These are phyloP conservation scores for Irpex sp. DNA, from an alignment of 1,284 basidiomycete species.

Conservation along the genomic window DNA sequence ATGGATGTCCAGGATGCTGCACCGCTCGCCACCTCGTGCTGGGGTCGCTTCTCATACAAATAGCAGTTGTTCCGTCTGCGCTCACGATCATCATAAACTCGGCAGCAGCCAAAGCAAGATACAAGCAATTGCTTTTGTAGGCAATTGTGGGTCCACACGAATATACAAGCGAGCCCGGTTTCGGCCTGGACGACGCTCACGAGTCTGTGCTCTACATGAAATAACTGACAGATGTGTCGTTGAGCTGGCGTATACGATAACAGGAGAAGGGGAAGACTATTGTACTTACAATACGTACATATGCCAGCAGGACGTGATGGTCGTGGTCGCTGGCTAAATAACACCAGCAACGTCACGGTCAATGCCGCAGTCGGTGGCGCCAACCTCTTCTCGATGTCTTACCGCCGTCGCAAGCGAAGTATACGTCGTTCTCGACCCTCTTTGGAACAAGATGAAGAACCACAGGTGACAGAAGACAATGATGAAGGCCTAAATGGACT, in stretches of 20 bases:
- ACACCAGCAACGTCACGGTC: background rate
- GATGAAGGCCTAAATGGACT: background rate
- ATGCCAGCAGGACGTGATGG: background rate
- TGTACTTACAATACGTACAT: background rate
- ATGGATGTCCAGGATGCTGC: background rate
- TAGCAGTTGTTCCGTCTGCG: too few relatives aligned
- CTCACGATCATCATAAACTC: background rate
- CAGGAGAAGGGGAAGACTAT: background rate
- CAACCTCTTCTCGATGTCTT: background rate
- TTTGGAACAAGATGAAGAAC: background rate
- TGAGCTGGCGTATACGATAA: background rate
- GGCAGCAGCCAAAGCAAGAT: background rate
- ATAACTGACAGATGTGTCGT: background rate
- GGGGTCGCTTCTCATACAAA: too few relatives aligned
- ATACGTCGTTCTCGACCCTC: background rate
- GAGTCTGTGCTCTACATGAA: background rate
- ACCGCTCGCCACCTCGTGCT: background rate
- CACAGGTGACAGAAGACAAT: background rate
- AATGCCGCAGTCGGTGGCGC: background rate
- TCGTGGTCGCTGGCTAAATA: background rate
- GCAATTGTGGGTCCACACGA: background rate
- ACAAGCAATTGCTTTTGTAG: background rate
- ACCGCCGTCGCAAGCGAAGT: background rate
- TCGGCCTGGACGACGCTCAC: background rate
- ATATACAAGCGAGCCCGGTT: background rate